A percentile compares a stretch with the other conserved stretches of the same genome.
phyloP scores from a whole-genome alignment of 257 asterid species.

The Primulina eburnea region DNA sequence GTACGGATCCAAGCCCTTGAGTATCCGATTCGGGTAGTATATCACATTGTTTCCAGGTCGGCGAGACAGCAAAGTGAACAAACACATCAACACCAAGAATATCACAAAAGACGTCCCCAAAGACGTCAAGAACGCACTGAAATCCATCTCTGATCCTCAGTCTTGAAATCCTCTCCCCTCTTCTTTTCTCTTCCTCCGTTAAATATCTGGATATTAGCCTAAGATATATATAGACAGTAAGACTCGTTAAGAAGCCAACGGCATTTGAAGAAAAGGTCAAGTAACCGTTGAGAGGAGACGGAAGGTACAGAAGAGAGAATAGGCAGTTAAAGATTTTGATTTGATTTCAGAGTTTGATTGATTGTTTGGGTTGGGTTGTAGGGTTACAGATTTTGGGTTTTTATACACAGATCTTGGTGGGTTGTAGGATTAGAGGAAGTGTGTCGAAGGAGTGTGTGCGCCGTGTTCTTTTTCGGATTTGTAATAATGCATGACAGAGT shows the following conservation, averaged over 20 bases:
- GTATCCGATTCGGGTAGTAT: slow-evolving; percentile 77
- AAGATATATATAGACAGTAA: too few relatives aligned
- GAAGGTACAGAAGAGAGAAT: neutral
- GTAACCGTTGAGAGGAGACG: neutral
- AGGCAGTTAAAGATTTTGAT: neutral
- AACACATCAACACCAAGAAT: slow-evolving; percentile 56
- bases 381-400: neutral
- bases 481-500: neutral
- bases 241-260: neutral
- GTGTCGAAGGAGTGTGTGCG: neutral
- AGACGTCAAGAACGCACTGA: slow-evolving; percentile 79
- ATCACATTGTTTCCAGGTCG: slow-evolving; percentile 58
- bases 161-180: neutral
- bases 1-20: slow-evolving; percentile 70
- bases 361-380: neutral
- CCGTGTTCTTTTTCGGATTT: neutral
- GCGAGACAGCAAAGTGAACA: slow-evolving; percentile 75
- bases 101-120: slow-evolving; percentile 69
- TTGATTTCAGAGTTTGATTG: neutral
- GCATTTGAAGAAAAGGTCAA: neutral
- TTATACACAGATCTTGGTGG: neutral
- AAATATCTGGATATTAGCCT: neutral
- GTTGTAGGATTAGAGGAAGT: neutral
- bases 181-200: neutral
- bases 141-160: slow-evolving; percentile 51